Base-by-base conservation (phyloP, 129 eudicot genomes). In the Pulicaria dysenterica region DNA sequence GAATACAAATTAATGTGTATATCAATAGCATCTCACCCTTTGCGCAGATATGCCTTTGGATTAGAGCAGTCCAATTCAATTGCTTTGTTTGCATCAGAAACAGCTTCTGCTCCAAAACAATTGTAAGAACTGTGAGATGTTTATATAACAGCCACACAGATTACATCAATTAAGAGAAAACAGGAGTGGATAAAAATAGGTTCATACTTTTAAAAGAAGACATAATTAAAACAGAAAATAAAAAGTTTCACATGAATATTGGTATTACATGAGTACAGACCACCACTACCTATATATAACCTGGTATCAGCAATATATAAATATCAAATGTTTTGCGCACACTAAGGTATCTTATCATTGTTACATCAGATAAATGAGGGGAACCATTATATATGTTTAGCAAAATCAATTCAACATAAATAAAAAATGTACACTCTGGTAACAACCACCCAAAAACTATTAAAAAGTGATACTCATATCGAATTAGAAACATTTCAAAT, bases 1-100 rank as follows among this genome's bases (percentile, higher is more conserved):
- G 49, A 11, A 41, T 13, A 74, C 56, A 64, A 64, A 75, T 45
- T 13, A 41, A 64, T 5, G 7, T 31, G 6, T 42, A 64, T 41
- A 41, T 53, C 39, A 53, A 34, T 39, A 75, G 58, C 14, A 15
- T 51, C 85, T 83, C 58, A 90, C 96, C 95, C 96, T 79, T 90
- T 90, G 6, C 91, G 95, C 34, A 85, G 73, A 68, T 87, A 90
- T 45, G 95, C 95, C 73, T 87, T 90, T 14, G 84, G 73, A 80
- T 84, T 81, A 1, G 84, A 69, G 76, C 86, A 74, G 59, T 90
- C 86, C 86, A 90, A 62, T 58, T 85, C 91, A 40, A 90, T 87
- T 31, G 96, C 96, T 76, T 84, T 90, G 78, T 83, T 90, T 24
- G 95, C 95, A 87, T 90, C 96, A 71, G 95, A 74, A 68, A 90